Conservation (phyloP, 768 basidiomycete species). For the Macrolepiota albuminosa region DNA sequence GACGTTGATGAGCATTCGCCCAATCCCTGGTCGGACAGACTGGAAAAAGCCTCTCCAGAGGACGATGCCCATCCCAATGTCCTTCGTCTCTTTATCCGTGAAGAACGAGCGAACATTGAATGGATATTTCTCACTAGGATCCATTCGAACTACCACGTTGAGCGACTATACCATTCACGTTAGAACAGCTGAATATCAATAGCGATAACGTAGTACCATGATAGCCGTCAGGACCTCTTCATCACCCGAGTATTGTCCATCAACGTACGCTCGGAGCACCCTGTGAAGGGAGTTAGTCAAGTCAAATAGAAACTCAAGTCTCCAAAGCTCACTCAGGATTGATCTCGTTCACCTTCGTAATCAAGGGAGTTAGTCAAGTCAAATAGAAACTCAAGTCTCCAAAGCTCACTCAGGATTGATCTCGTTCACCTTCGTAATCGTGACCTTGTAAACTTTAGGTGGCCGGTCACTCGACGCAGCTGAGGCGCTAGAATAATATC, state of each 20-base stretch:
- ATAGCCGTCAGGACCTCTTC: slow-evolving; percentile 58
- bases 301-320: background rate
- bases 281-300: slow-evolving; percentile 28
- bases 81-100: slow-evolving; percentile 46
- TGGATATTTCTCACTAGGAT: slow-evolving; percentile 60
- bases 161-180: slow-evolving; percentile 40
- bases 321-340: slow-evolving; percentile 34
- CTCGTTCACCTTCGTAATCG: slow-evolving; percentile 50
- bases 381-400: background rate
- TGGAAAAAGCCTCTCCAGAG: slow-evolving; percentile 84
- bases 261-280: slow-evolving; percentile 56
- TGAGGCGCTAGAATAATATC: slow-evolving; percentile 30
- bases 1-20: slow-evolving; percentile 64
- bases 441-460: slow-evolving; percentile 50
- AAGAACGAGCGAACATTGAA: slow-evolving; percentile 78
- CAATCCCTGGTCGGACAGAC: slow-evolving; percentile 64
- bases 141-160: slow-evolving; percentile 75
- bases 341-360: slow-evolving; percentile 55
- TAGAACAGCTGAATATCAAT: background rate
- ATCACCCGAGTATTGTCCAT: slow-evolving; percentile 62
- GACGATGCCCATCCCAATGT: slow-evolving; percentile 57
- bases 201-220: slow-evolving; percentile 35
- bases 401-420: slow-evolving; percentile 41
- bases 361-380: background rate
- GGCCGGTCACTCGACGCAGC: slow-evolving; percentile 29